Evolutionary conservation across 2,329 filamentous ascomycete species (phyloP).

Genomic region (Ophiostoma triangulosporum): DNA sequence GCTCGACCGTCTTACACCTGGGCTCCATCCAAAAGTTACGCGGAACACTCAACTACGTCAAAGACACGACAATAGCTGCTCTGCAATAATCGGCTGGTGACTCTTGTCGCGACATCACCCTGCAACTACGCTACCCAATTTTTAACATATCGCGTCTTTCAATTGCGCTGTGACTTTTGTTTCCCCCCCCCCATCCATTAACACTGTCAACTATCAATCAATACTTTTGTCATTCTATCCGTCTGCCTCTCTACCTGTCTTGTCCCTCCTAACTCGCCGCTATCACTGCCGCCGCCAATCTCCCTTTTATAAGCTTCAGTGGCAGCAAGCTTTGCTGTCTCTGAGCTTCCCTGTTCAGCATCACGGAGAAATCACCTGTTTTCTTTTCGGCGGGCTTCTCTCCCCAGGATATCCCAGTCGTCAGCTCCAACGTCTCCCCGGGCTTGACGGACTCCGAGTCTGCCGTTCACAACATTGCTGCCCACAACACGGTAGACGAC

Average conservation of each 20-base stretch:
- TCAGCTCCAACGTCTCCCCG: slow-evolving; percentile 3
- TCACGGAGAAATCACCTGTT: slow-evolving; percentile 10
- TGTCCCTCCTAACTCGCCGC: not conserved
- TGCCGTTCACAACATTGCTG: not conserved
- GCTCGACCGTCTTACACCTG: not conserved
- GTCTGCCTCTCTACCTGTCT: not conserved
- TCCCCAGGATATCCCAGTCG: slow-evolving; percentile 1
- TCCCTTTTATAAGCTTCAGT: slow-evolving; percentile 6
- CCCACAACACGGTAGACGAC: not conserved
- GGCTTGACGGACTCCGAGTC: not conserved
- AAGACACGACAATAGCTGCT: not conserved
- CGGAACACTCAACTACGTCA: not conserved
- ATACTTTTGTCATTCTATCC: not conserved
- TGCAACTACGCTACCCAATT: not conserved
- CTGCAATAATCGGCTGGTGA: not conserved
- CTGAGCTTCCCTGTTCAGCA: slow-evolving; percentile 6
- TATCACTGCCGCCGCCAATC: not conserved
- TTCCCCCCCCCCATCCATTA: not conserved
- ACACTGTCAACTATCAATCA: not conserved
- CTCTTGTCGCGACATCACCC: not conserved
- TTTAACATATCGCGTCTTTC: not conserved
- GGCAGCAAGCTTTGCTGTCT: slow-evolving; percentile 10
- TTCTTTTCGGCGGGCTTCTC: slow-evolving; percentile 9
- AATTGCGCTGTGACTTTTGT: not conserved
- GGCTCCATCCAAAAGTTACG: not conserved